phyloP scores from a whole-genome alignment of 2,329 filamentous ascomycete species.

The Hypomyces rosellus region DNA sequence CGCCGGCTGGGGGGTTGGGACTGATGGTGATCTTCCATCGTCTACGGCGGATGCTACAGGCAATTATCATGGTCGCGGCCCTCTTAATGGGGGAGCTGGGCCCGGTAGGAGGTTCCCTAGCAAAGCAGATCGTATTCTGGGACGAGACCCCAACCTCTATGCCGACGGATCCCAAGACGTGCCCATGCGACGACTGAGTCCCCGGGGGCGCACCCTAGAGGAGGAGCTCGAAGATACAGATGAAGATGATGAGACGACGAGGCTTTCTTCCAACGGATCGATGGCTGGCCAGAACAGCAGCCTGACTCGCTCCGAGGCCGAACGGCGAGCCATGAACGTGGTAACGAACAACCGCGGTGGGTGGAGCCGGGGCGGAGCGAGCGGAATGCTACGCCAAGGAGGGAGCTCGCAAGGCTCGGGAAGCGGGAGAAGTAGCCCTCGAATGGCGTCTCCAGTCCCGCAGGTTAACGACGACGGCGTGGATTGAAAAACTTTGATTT shows the following conservation, averaged over 20 bases:
- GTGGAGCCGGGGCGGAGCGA: conserved; percentile 36
- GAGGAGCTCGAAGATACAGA: conserved; percentile 37
- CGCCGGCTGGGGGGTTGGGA: conserved; percentile 57
- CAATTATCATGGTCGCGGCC: conserved; percentile 17
- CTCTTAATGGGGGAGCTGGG: conserved; percentile 21
- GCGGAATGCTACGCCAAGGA: conserved; percentile 35
- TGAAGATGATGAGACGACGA: conserved; percentile 25
- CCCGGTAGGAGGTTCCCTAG: conserved; percentile 35
- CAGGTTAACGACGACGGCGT: conserved; percentile 26
- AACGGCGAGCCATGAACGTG: conserved; percentile 42
- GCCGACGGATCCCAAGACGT: conserved; percentile 40
- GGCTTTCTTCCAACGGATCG: not conserved
- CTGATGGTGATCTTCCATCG: conserved; percentile 13
- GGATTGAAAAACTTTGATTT: conserved; percentile 19
- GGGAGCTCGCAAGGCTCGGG: conserved; percentile 18
- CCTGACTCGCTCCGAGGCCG: conserved; percentile 28
- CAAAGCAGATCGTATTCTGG: conserved; percentile 54
- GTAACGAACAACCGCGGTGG: conserved; percentile 30
- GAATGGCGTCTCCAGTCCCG: conserved; percentile 15
- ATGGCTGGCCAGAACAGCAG: not conserved
- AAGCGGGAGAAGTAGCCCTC: conserved; percentile 11
- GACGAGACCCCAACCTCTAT: conserved; percentile 51
- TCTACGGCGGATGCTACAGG: conserved; percentile 12
- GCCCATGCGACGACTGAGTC: conserved; percentile 42
- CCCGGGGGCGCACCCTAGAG: conserved; percentile 38